phyloP scores from a whole-genome alignment of 257 asterid species.

The Solanum rostratum region DNA sequence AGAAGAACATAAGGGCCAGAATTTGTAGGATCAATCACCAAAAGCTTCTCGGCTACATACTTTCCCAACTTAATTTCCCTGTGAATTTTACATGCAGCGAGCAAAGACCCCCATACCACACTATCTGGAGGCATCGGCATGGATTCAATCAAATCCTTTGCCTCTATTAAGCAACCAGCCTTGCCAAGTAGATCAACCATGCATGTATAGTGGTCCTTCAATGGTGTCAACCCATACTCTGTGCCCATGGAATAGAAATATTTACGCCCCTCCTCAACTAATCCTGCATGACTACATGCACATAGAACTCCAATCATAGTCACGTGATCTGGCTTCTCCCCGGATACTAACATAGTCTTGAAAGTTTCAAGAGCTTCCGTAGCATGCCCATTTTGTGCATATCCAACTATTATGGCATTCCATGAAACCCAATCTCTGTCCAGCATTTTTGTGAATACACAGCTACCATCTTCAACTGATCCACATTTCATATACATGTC shows the following conservation, averaged over 20 bases:
- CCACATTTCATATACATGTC: conserved; percentile 13
- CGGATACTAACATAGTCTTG: background rate
- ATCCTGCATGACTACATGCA: conserved; percentile 8
- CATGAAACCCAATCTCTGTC: conserved; percentile 7
- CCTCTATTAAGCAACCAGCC: conserved; percentile 4
- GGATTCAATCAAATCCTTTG: conserved; percentile 4
- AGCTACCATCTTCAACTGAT: conserved; percentile 3
- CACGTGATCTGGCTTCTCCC: conserved; percentile 7
- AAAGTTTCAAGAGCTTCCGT: conserved; percentile 3
- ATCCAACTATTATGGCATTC: conserved; percentile 5
- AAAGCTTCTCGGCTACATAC: conserved; percentile 6
- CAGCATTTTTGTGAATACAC: conserved; percentile 2
- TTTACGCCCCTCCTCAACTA: conserved; percentile 2
- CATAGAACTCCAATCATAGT: conserved; percentile 9
- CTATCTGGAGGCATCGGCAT: conserved; percentile 7
- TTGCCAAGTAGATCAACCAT: conserved; percentile 5
- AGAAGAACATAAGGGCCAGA: conserved; percentile 5
- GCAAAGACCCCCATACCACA: conserved; percentile 8
- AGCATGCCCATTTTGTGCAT: conserved; percentile 7
- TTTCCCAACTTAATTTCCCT: conserved; percentile 3
- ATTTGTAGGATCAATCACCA: conserved; percentile 8
- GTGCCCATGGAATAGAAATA: conserved; percentile 3
- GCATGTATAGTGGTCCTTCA: conserved; percentile 10
- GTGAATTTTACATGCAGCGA: conserved; percentile 6
- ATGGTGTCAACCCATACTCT: background rate